A percentile compares a stretch with the other conserved stretches of the same genome.
phyloP scores from a whole-genome alignment of 116 monocot species.

The Zostera marina region DNA sequence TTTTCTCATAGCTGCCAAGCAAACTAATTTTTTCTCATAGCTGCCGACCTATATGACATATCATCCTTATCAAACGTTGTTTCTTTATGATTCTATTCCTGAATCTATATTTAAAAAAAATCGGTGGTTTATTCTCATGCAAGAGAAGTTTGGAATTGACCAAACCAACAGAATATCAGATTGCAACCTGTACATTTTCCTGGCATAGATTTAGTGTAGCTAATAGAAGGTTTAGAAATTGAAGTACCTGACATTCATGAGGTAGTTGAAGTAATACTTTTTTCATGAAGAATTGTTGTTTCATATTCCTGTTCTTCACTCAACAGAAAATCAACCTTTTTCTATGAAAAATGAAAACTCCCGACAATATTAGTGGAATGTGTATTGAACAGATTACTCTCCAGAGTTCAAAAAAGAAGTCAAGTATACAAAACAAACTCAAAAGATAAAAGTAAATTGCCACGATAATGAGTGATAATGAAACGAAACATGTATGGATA shows the following conservation, averaged over 20 bases:
- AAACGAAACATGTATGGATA: too few relatives aligned
- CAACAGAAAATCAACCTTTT: slow-evolving; percentile 9
- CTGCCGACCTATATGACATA: slow-evolving; percentile 32
- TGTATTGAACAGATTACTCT: not conserved
- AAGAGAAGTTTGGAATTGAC: slow-evolving; percentile 63
- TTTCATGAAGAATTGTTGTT: slow-evolving; percentile 14
- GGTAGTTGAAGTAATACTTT: slow-evolving; percentile 24
- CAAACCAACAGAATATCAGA: slow-evolving; percentile 55
- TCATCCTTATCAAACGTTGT: slow-evolving; percentile 45
- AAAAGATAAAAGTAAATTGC: not conserved
- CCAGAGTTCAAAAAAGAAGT: not conserved
- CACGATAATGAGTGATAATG: not conserved
- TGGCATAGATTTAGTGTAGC: slow-evolving; percentile 23
- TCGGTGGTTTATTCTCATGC: slow-evolving; percentile 22
- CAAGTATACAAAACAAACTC: not conserved
- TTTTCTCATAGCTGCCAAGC: slow-evolving; percentile 53
- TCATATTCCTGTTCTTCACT: slow-evolving; percentile 11
- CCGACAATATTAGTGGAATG: slow-evolving; percentile 8
- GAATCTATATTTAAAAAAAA: slow-evolving; percentile 24
- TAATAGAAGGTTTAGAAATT: slow-evolving; percentile 28
- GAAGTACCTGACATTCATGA: slow-evolving; percentile 24
- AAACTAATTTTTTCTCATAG: slow-evolving; percentile 38
- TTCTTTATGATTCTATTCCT: slow-evolving; percentile 61
- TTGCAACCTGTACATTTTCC: slow-evolving; percentile 19
- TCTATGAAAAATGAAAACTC: slow-evolving; percentile 14